Base-by-base conservation (phyloP, 257 asterid genomes). In the Paraleonurus japonicus region DNA sequence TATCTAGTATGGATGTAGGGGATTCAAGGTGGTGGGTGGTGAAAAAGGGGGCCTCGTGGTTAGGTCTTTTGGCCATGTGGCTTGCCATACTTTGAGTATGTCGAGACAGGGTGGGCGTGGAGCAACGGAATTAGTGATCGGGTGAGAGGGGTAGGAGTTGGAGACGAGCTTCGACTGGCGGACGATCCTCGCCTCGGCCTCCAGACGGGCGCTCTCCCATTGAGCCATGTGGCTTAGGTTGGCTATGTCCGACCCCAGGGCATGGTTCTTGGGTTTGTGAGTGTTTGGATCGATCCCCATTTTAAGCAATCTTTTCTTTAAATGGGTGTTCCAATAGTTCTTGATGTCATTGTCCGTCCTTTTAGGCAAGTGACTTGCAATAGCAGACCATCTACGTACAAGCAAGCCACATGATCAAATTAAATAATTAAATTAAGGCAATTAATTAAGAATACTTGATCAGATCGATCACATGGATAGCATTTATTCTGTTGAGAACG, bases 221-320 rank as follows among this genome's bases (percentile, higher is more conserved):
- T 84, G 89, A 1, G 87, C 90, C 85, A 85, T 82, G 87, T 85
- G 86, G 90, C 80, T 85, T 2, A 82, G 68, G 75, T 82, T 82
- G 57, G 87, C 85, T 0, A 77, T 22, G 65, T 82, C 82, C 1
- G 23, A 47, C 17, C 82, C 77, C 0, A 68, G 78, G 55, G 71
- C 71, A 2, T 78, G 82, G 79, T 47, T 78, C 24, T 76, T 82
- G 12, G 87, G 84, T 24, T 76, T 85, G 16, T 85, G 90, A 3
- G 90, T 85, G 48, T 66, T 54, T 0, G 90, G 90, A 7, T 85
- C 90, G 7, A 85, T 78, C 0, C 90, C 90, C 87, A 85, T 78
- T 13, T 83, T 83, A 1, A 75, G 72, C 53, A 85, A 47, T 5
- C 86, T 61, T 58, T 85, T 85, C 73, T 85, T 85, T 1, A 85